Evolutionary conservation across 768 basidiomycete species (phyloP), one percentile per base, ranked within the genome.

Genomic region (Hygrophoropsis aurantiaca): DNA sequence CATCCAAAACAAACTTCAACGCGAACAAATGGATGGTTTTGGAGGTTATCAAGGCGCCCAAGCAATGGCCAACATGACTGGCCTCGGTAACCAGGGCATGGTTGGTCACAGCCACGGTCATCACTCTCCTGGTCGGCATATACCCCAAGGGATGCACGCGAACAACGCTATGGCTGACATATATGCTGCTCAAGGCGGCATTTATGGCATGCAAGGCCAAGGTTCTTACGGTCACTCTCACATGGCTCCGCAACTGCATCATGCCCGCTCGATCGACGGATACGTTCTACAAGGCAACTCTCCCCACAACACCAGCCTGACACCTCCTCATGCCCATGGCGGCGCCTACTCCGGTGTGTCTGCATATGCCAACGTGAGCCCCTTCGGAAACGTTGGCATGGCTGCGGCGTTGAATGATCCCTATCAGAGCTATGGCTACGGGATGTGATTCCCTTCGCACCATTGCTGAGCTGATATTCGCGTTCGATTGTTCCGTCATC

Each of bases 1-100:
- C 36, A 99, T 99, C 60, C 95, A 97, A 69, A 94, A 94, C 75
- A 97, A 97, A 72, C 74, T 98, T 44, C 94, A 97, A 69, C 90
- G 95, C 48, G 94, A 95, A 70, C 89, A 91, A 58, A 78, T 87
- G 69, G 88, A 89, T 55, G 77, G 72, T 46, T 85, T 75, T 51
- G 75, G 77, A 39, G 62, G 67, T 32, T 83, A 82, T 61, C 77
- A 80, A 49, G 76, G 75, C 60, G 82, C 80, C 57, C 81, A 82
- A 56, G 66, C 75, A 25, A 71, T 87, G 53, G 71, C 78, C 47
- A 83, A 77, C 57, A 76, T 84, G 70, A 70, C 74, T 18, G 48
- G 33, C 19, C 71, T 85, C 40, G 73, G 71, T 53, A 80, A 74
- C 58, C 81, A 81, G 62, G 76, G 78, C 46, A 74, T 87, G 53